Evolutionary conservation across 2,329 filamentous ascomycete species (phyloP).

Genomic region (Xylariaceae sp.): DNA sequence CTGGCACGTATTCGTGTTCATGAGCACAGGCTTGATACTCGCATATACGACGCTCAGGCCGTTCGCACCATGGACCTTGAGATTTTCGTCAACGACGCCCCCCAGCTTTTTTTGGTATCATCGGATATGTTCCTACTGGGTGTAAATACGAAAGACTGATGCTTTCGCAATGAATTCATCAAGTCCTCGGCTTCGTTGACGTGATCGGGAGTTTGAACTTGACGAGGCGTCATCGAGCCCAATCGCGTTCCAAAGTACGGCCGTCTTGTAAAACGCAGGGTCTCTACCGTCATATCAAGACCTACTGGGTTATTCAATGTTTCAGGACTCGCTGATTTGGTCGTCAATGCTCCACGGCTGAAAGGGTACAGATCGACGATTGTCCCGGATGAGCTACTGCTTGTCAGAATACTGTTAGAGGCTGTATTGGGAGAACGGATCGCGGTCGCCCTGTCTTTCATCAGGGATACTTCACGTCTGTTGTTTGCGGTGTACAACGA

Average conservation of each 20-base stretch:
- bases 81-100: constrained; percentile 40
- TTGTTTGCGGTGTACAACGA: too few relatives aligned
- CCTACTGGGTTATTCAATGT: constrained; percentile 37
- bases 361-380: constrained; percentile 31
- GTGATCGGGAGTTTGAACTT: constrained; percentile 29
- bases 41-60: constrained; percentile 45
- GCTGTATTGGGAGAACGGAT: constrained; percentile 33
- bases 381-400: constrained; percentile 21
- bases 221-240: constrained; percentile 31
- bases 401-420: constrained; percentile 32
- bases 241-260: constrained; percentile 36
- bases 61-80: constrained; percentile 44
- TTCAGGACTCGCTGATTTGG: constrained; percentile 36
- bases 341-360: constrained; percentile 36
- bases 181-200: constrained; percentile 32
- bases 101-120: constrained; percentile 41
- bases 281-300: constrained; percentile 35
- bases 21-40: constrained; percentile 43
- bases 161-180: constrained; percentile 19
- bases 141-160: constrained; percentile 34
- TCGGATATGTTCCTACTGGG: constrained; percentile 41
- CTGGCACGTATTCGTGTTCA: constrained; percentile 44
- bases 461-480: too few relatives aligned
- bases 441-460: constrained; percentile 33
- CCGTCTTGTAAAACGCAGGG: constrained; percentile 34